Percentiles rank a stretch among this genome's conserved stretches.
Conservation (phyloP, 2,329 filamentous ascomycete species). For the Pseudophaeomoniella oleicola region DNA sequence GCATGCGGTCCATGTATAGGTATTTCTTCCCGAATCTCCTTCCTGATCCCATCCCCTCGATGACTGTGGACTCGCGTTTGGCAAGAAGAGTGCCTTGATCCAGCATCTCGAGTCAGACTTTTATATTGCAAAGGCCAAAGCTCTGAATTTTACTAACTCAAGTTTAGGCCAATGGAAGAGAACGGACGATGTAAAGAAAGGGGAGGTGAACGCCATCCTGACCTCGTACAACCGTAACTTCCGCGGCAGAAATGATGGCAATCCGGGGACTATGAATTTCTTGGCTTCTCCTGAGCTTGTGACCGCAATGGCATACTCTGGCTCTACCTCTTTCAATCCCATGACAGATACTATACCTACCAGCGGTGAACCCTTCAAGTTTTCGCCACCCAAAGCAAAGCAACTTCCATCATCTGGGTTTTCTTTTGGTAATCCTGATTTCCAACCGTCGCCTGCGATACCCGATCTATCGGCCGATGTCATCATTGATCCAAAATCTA, state of each 20-base stretch:
- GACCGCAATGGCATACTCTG: slow-evolving; percentile 88
- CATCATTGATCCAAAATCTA: slow-evolving; percentile 71
- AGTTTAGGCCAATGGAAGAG: slow-evolving; percentile 72
- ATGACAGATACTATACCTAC: slow-evolving; percentile 71
- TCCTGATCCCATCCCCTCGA: background rate
- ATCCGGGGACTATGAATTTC: slow-evolving; percentile 96
- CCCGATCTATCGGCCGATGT: slow-evolving; percentile 60
- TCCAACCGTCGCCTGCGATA: slow-evolving; percentile 57
- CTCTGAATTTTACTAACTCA: background rate
- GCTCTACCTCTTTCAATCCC: slow-evolving; percentile 89
- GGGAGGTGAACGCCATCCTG: slow-evolving; percentile 83
- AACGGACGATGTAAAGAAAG: slow-evolving; percentile 71
- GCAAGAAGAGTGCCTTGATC: no score
- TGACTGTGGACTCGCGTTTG: background rate
- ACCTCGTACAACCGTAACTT: slow-evolving; percentile 99
- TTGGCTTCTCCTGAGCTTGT: slow-evolving; percentile 92
- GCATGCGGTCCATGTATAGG: slow-evolving; percentile 91
- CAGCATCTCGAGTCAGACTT: no score
- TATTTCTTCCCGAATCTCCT: no score
- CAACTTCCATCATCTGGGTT: slow-evolving; percentile 60
- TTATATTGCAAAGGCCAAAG: no score
- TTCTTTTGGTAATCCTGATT: slow-evolving; percentile 58
- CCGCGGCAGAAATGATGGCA: slow-evolving; percentile 90
- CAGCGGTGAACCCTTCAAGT: slow-evolving; percentile 69
- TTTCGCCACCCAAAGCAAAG: slow-evolving; percentile 54